A percentile compares a stretch with the other conserved stretches of the same genome.
Evolutionary conservation across 768 basidiomycete species (phyloP).

Genomic region (Thelephora ganbajun): DNA sequence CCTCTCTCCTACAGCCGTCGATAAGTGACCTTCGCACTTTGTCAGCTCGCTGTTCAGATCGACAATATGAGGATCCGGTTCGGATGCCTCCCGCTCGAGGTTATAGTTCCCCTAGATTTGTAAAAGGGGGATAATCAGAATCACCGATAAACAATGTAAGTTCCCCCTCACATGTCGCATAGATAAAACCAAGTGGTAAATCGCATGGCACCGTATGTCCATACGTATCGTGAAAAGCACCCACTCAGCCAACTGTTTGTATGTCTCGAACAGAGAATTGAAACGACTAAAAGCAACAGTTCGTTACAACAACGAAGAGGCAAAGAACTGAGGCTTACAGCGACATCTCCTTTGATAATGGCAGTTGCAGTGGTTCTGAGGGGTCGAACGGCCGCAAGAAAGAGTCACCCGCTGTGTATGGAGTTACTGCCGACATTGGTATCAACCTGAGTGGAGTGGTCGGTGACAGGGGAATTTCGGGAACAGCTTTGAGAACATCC

Average conservation of each 20-base stretch:
- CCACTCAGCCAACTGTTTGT: slow-evolving; percentile 76
- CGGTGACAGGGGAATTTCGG: slow-evolving; percentile 41
- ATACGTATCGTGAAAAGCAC: slow-evolving; percentile 79
- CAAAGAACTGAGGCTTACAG: slow-evolving; percentile 55
- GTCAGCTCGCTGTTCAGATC: slow-evolving; percentile 76
- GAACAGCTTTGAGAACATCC: slow-evolving; percentile 44
- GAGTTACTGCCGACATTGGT: slow-evolving; percentile 29
- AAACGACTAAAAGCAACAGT: slow-evolving; percentile 51
- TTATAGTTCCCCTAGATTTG: slow-evolving; percentile 65
- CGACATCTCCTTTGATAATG: slow-evolving; percentile 80
- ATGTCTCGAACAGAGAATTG: slow-evolving; percentile 81
- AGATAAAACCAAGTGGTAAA: slow-evolving; percentile 69
- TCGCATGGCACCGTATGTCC: slow-evolving; percentile 74
- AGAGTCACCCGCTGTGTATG: slow-evolving; percentile 33
- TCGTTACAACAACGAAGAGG: slow-evolving; percentile 4
- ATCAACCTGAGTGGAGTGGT: slow-evolving; percentile 37
- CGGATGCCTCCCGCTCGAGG: slow-evolving; percentile 70
- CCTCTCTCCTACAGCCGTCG: slow-evolving; percentile 41
- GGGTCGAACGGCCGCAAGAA: slow-evolving; percentile 21
- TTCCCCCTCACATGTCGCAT: slow-evolving; percentile 34
- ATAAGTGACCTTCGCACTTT: slow-evolving; percentile 58
- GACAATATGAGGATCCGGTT: slow-evolving; percentile 80
- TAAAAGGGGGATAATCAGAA: slow-evolving; percentile 4
- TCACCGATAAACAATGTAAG: no score
- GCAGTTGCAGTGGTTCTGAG: slow-evolving; percentile 46